Evolutionary conservation across 106 monocot species (phyloP).

Genomic region (Acanthochlamys bracteata): DNA sequence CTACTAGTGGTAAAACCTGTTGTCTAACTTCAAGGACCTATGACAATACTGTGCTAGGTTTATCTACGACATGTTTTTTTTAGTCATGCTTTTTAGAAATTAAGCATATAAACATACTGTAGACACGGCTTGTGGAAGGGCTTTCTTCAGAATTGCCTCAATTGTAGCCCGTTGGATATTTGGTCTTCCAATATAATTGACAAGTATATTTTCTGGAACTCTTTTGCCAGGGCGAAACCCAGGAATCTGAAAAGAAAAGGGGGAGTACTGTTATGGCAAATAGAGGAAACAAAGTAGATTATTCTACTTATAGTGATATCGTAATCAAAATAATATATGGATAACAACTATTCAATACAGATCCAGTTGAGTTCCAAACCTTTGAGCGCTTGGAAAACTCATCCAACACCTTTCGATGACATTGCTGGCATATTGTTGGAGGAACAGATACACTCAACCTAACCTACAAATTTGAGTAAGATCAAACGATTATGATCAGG

Average conservation of each 20-base stretch:
- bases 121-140: constrained; percentile 75
- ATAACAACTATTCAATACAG: too few species aligned
- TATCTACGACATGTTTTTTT: too few species aligned
- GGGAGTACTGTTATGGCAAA: neutral
- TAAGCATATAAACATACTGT: constrained; percentile 33
- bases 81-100: neutral
- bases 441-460: constrained; percentile 74
- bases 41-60: too few species aligned
- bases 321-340: too few species aligned
- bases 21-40: too few species aligned
- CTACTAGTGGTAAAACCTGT: too few species aligned
- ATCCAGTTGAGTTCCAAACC: constrained; percentile 14
- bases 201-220: constrained; percentile 84
- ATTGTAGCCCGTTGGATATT: constrained; percentile 63
- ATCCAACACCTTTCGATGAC: constrained; percentile 46
- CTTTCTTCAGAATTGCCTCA: constrained; percentile 84
- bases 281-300: neutral
- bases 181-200: constrained; percentile 61
- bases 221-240: constrained; percentile 94
- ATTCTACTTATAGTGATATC: too few species aligned
- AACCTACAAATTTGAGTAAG: constrained; percentile 32
- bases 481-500: neutral
- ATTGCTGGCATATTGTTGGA: constrained; percentile 51
- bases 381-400: constrained; percentile 68
- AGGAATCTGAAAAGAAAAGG: constrained; percentile 49